A percentile compares a stretch with the other conserved stretches of the same genome.
phyloP scores from a whole-genome alignment of 1,284 basidiomycete species.

The Trametes polyzona region DNA sequence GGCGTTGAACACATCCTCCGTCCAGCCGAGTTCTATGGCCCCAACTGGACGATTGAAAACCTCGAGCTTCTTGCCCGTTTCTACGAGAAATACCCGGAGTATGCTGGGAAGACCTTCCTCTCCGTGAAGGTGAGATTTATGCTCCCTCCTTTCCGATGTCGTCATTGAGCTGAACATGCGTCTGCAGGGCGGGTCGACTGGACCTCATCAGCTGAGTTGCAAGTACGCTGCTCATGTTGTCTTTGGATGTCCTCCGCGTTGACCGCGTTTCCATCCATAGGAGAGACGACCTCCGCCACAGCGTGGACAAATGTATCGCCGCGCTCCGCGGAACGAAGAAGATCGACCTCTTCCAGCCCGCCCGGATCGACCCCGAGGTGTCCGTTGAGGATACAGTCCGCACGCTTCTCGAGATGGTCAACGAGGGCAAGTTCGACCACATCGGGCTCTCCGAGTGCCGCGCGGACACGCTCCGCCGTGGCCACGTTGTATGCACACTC shows the following conservation, averaged over 20 bases:
- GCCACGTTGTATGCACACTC: conserved; percentile 8
- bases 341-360: conserved; percentile 49
- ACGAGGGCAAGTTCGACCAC: conserved; percentile 49
- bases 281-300: conserved; percentile 43
- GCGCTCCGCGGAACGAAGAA: conserved; percentile 48
- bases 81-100: conserved; percentile 55
- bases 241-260: neutral
- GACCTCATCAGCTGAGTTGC: conserved; percentile 11
- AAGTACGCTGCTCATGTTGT: conserved; percentile 28
- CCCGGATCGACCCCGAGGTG: conserved; percentile 37
- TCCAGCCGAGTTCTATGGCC: conserved; percentile 48
- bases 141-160: too few species aligned
- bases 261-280: conserved; percentile 20
- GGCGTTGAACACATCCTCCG: neutral
- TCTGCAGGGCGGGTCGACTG: conserved; percentile 20
- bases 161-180: conserved; percentile 41
- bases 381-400: conserved; percentile 38
- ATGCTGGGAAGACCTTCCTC: conserved; percentile 53
- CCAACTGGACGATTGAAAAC: conserved; percentile 40
- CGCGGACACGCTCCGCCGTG: conserved; percentile 47
- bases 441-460: conserved; percentile 53
- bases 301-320: conserved; percentile 41
- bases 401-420: conserved; percentile 33
- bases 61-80: conserved; percentile 48
- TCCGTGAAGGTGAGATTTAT: conserved; percentile 41